A percentile compares a stretch with the other conserved stretches of the same genome.
Conservation (phyloP, 1,284 basidiomycete species). For the Ceratobasidium sp. region DNA sequence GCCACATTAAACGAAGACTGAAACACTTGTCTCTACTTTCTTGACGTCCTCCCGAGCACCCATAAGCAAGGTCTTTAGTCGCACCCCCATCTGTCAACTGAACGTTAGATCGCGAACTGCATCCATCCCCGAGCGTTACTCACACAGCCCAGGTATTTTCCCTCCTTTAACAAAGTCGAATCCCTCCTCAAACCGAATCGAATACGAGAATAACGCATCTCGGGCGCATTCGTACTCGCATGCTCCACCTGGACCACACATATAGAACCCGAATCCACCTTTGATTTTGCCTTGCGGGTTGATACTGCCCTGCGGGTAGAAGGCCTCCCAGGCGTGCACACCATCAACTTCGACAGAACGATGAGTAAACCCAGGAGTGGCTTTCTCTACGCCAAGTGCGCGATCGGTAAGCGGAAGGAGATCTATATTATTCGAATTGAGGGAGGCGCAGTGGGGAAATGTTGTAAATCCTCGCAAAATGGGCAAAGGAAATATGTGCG, state of each 20-base stretch:
- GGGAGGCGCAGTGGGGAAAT: conserved; percentile 40
- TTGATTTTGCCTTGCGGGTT: conserved; percentile 63
- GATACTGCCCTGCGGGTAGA: conserved; percentile 71
- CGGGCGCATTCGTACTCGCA: conserved; percentile 59
- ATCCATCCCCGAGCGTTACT: conserved; percentile 52
- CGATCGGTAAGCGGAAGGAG: conserved; percentile 57
- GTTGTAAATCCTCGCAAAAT: conserved; percentile 50
- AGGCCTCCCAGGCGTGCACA: conserved; percentile 68
- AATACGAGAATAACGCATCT: conserved; percentile 70
- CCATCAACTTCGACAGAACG: conserved; percentile 59
- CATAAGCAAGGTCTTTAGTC: conserved; percentile 63
- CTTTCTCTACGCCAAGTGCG: conserved; percentile 65
- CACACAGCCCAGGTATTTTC: conserved; percentile 74
- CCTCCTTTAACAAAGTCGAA: conserved; percentile 75
- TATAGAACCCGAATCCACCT: conserved; percentile 74
- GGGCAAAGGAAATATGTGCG: conserved; percentile 50
- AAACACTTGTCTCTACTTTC: conserved; percentile 71
- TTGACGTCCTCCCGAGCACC: conserved; percentile 71
- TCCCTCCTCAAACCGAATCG: conserved; percentile 68
- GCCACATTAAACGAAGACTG: conserved; percentile 74
- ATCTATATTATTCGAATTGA: conserved; percentile 42
- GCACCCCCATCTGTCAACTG: conserved; percentile 45
- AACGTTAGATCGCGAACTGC: background rate
- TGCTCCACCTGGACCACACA: conserved; percentile 62
- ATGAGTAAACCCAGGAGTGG: conserved; percentile 61